phyloP scores from a whole-genome alignment of 495 filamentous ascomycete species.

The Aspergillus incahuasiensis region DNA sequence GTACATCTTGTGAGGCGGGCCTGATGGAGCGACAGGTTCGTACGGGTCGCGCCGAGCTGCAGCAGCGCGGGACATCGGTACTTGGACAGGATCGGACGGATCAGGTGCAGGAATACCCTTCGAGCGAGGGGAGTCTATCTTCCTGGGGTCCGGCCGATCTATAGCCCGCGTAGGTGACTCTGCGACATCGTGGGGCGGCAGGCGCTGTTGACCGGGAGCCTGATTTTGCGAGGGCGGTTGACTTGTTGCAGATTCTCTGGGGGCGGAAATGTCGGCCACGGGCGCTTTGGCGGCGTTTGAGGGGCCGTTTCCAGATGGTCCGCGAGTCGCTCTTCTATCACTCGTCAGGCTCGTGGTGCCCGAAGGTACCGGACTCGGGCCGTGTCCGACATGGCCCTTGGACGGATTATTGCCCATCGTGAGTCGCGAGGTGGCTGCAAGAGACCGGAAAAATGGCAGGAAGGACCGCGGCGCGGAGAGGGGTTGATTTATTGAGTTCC shows the following conservation, averaged over 20 bases:
- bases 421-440: conserved; percentile 6
- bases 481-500: background rate
- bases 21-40: conserved; percentile 35
- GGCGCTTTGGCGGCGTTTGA: conserved; percentile 34
- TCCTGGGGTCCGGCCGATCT: conserved; percentile 22
- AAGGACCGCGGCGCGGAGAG: background rate
- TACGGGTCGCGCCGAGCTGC: conserved; percentile 30
- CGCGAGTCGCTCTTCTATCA: conserved; percentile 38
- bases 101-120: conserved; percentile 27
- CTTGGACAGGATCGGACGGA: conserved; percentile 46
- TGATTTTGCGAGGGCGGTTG: conserved; percentile 36
- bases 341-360: conserved; percentile 21
- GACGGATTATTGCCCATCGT: conserved; percentile 50
- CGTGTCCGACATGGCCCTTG: conserved; percentile 39
- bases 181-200: conserved; percentile 34
- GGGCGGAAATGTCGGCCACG: conserved; percentile 39
- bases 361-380: conserved; percentile 25
- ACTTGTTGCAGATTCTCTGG: conserved; percentile 39
- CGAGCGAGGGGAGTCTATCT: conserved; percentile 20
- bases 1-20: conserved; percentile 44
- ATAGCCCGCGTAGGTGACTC: conserved; percentile 22
- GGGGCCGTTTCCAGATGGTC: conserved; percentile 38
- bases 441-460: background rate
- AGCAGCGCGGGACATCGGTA: conserved; percentile 38
- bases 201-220: conserved; percentile 34